Evolutionary conservation across 2,329 filamentous ascomycete genomes (phyloP).

Genomic region (Venturia effusa): DNA sequence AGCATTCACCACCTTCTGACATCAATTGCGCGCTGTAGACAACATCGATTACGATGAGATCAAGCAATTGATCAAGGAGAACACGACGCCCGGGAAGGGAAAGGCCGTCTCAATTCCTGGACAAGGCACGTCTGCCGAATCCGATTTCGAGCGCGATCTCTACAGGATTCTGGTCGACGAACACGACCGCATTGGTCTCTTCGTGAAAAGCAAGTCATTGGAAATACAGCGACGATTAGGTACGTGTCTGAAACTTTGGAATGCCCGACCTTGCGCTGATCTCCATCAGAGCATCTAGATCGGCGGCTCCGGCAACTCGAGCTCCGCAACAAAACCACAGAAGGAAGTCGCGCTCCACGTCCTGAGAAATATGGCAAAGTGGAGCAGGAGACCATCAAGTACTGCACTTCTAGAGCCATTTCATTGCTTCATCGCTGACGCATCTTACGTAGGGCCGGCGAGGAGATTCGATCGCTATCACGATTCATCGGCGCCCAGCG

Average conservation of each 20-base stretch:
- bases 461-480: constrained; percentile 59
- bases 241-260: constrained; percentile 28
- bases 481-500: constrained; percentile 66
- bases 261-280: background rate
- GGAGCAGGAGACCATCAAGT: constrained; percentile 11
- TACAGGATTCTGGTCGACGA: constrained; percentile 61
- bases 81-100: constrained; percentile 62
- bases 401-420: background rate
- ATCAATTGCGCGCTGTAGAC: constrained; percentile 36
- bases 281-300: constrained; percentile 9
- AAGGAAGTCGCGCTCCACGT: background rate
- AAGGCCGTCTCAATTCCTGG: constrained; percentile 65
- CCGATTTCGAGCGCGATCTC: constrained; percentile 60
- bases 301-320: constrained; percentile 3
- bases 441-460: constrained; percentile 41
- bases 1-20: background rate
- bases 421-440: background rate
- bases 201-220: constrained; percentile 68
- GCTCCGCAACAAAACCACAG: background rate
- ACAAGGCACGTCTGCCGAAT: constrained; percentile 43
- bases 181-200: constrained; percentile 67
- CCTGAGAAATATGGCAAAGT: constrained; percentile 9
- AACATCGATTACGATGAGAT: constrained; percentile 86
- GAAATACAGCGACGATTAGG: constrained; percentile 62
- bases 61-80: constrained; percentile 72